Evolutionary conservation across 768 basidiomycete species (phyloP).

Genomic region (Cytidiella melzeri): DNA sequence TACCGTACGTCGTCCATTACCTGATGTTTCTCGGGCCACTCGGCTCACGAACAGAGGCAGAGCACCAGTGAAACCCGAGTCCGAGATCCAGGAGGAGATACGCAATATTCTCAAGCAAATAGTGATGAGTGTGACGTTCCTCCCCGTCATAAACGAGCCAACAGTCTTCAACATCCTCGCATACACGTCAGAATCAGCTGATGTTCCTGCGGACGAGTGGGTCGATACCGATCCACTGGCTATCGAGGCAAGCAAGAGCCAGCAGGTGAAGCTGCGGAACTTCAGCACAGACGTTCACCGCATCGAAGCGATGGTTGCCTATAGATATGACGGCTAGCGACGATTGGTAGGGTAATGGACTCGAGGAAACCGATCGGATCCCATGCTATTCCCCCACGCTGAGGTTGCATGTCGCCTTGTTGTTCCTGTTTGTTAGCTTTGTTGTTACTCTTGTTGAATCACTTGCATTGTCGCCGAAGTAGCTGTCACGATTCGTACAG

Average conservation of each 20-base stretch:
- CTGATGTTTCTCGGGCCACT: slow-evolving; percentile 4
- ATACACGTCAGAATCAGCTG: slow-evolving; percentile 88
- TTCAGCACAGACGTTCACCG: slow-evolving; percentile 98
- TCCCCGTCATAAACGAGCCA: slow-evolving; percentile 91
- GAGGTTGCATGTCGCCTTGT: too few relatives aligned
- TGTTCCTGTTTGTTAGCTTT: background rate
- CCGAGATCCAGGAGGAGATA: slow-evolving; percentile 96
- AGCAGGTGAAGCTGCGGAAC: slow-evolving; percentile 89
- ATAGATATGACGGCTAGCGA: slow-evolving; percentile 77
- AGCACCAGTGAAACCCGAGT: slow-evolving; percentile 60
- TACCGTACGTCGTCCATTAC: slow-evolving; percentile 36
- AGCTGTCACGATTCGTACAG: too few relatives aligned
- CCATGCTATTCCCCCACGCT: too few relatives aligned
- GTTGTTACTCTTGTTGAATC: too few relatives aligned
- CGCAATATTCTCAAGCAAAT: slow-evolving; percentile 98
- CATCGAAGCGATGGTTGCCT: slow-evolving; percentile 97
- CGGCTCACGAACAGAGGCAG: slow-evolving; percentile 25
- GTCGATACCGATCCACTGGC: slow-evolving; percentile 89
- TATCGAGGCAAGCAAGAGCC: slow-evolving; percentile 90
- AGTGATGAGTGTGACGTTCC: slow-evolving; percentile 92
- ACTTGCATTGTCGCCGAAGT: too few relatives aligned
- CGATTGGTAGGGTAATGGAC: background rate
- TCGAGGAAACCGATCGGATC: background rate
- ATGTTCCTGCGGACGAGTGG: slow-evolving; percentile 92
- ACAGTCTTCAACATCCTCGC: slow-evolving; percentile 97